Evolutionary conservation across 371 early-diverging fungal species (phyloP).

Genomic region (Conidiobolus incongruus): DNA sequence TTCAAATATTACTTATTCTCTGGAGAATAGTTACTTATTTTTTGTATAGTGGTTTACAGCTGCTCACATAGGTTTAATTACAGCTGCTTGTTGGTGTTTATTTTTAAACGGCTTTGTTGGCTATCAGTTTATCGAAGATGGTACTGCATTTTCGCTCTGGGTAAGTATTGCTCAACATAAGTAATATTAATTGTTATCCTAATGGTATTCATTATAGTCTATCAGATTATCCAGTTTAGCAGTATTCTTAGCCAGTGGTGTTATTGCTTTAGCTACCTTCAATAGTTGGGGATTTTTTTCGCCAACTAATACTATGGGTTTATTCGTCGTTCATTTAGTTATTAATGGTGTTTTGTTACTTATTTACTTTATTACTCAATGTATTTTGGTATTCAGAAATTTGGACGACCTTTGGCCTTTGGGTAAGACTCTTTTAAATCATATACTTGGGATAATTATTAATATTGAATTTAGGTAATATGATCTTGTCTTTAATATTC

Average conservation of each 20-base stretch:
- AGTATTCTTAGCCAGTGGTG: slow-evolving; percentile 46
- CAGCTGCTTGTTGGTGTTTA: slow-evolving; percentile 73
- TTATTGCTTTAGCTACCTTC: slow-evolving; percentile 73
- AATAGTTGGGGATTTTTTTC: neutral
- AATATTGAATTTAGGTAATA: slow-evolving; percentile 22
- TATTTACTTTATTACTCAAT: slow-evolving; percentile 71
- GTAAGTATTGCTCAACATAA: neutral
- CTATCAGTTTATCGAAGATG: slow-evolving; percentile 92
- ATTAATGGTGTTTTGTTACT: slow-evolving; percentile 58
- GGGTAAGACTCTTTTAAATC: too few species aligned
- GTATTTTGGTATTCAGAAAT: slow-evolving; percentile 78
- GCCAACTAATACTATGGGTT: slow-evolving; percentile 35
- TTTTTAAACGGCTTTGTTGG: slow-evolving; percentile 87
- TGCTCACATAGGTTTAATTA: slow-evolving; percentile 51
- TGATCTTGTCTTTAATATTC: slow-evolving; percentile 66
- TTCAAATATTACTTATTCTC: neutral
- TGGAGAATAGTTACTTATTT: neutral
- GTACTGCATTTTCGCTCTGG: slow-evolving; percentile 75
- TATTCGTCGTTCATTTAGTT: slow-evolving; percentile 72
- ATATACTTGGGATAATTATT: neutral
- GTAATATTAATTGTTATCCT: neutral
- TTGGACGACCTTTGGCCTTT: slow-evolving; percentile 91
- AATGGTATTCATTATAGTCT: slow-evolving; percentile 21
- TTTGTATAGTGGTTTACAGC: slow-evolving; percentile 75
- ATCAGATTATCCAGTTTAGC: slow-evolving; percentile 61